phyloP scores from a whole-genome alignment of 441 rosid species.

The Gossypium schwendimanii region DNA sequence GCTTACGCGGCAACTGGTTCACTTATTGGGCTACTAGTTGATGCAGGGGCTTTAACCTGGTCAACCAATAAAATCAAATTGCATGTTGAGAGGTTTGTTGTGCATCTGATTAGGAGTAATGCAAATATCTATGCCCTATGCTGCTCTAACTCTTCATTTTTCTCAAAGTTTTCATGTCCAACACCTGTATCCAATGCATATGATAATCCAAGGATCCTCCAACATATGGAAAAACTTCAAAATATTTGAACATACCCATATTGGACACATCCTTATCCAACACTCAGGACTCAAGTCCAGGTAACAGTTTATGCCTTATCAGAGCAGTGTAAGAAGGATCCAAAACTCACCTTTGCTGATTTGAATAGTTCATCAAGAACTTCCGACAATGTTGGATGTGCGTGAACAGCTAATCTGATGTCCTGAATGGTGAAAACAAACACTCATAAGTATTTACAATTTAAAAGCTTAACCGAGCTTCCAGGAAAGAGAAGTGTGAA shows the following conservation, averaged over 20 bases:
- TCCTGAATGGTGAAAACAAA: slow-evolving; percentile 42
- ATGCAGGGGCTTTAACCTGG: slow-evolving; percentile 44
- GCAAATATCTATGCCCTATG: background rate
- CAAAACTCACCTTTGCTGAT: slow-evolving; percentile 74
- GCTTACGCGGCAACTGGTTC: slow-evolving; percentile 57
- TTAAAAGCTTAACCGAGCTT: background rate
- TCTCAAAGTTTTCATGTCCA: background rate
- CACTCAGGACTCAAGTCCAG: background rate
- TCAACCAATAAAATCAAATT: slow-evolving; percentile 13
- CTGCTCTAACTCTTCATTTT: background rate
- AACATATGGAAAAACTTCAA: background rate
- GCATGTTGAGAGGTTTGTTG: background rate
- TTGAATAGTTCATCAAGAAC: slow-evolving; percentile 89
- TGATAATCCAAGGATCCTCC: background rate
- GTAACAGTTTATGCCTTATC: background rate
- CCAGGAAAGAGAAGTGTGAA: background rate
- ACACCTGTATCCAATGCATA: background rate
- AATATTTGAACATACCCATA: background rate
- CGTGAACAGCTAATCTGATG: slow-evolving; percentile 83
- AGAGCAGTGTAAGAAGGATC: background rate
- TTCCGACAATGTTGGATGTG: slow-evolving; percentile 94
- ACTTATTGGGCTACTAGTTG: slow-evolving; percentile 37
- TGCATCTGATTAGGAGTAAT: background rate
- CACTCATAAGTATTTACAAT: background rate
- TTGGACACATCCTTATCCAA: background rate